Base-by-base conservation (phyloP, 768 basidiomycete genomes). In the Tricholoma bakamatsutake region DNA sequence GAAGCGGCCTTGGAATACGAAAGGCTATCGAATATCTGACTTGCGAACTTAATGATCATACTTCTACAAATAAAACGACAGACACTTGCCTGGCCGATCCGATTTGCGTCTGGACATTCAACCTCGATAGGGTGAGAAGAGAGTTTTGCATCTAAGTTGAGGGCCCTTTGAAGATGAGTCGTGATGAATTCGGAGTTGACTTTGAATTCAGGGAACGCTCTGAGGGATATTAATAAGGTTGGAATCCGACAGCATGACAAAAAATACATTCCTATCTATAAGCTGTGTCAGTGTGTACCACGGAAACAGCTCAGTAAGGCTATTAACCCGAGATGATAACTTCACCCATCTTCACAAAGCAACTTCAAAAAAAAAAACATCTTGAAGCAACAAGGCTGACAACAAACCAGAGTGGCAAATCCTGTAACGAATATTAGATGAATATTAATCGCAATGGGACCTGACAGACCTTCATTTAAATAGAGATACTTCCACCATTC, bases 91-190 rank as follows among this genome's bases (percentile, higher is more conserved):
- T 88, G 87, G 63, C 87, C 87, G 64, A 93, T 90, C 61, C 86
- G 79, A 64, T 88, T 87, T 7, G 90, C 88, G 66, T 95, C 91
- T 0, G 87, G 88, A 65, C 89, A 92, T 11, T 87, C 85, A 18
- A 96, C 91, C 68, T 98, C 92, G 62, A 98, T 89, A 0, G 96
- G 90, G 68, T 98, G 95, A 15, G 90, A 93, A 15, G 91, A 92
- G 9, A 84, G 72, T 64, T 92, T 90, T 2, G 92, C 80, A 64
- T 98, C 96, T 47, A 96, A 79, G 35, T 73, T 71, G 28, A 98
- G 79, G 12, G 95, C 95, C 12, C 76, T 73, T 54, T 83, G 80
- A 34, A 95, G 75, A 67, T 92, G 83, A 15, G 75, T 72, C 15
- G 82, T 83, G 58, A 97, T 86, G 73, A 98, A 98, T 50, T 80